Evolutionary conservation across 192 early-diverging fungal species (phyloP).

Genomic region (Rhizophagus prolifer): DNA sequence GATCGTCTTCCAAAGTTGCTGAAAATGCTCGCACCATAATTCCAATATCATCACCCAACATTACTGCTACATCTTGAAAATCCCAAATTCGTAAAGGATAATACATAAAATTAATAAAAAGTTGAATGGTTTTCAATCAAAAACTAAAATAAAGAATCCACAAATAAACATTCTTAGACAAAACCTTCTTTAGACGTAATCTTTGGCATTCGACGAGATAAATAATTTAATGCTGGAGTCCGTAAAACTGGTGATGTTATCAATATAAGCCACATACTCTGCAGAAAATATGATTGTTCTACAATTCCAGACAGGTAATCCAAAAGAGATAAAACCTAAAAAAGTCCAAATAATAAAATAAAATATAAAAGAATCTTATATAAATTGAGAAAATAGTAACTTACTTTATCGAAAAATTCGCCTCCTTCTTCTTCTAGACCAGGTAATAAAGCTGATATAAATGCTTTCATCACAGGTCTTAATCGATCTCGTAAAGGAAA

Average conservation of each 20-base stretch:
- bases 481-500: constrained; percentile 70
- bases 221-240: constrained; percentile 74
- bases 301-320: constrained; percentile 65
- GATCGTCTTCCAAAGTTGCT: constrained; percentile 67
- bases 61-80: constrained; percentile 59
- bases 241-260: constrained; percentile 69
- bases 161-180: neutral
- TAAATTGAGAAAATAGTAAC: constrained; percentile 12
- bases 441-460: constrained; percentile 79
- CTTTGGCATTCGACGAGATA: constrained; percentile 70
- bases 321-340: constrained; percentile 54
- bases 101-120: neutral
- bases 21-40: constrained; percentile 78
- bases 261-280: constrained; percentile 79
- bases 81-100: neutral
- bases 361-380: neutral
- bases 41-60: constrained; percentile 67
- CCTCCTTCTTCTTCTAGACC: constrained; percentile 87
- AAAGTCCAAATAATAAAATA: neutral
- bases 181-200: constrained; percentile 64
- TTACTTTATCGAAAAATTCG: constrained; percentile 78
- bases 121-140: neutral
- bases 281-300: constrained; percentile 78
- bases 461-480: constrained; percentile 72
- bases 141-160: neutral